Base-by-base conservation (phyloP, 371 early-diverging fungal species). In the Apophysomyces elegans region DNA sequence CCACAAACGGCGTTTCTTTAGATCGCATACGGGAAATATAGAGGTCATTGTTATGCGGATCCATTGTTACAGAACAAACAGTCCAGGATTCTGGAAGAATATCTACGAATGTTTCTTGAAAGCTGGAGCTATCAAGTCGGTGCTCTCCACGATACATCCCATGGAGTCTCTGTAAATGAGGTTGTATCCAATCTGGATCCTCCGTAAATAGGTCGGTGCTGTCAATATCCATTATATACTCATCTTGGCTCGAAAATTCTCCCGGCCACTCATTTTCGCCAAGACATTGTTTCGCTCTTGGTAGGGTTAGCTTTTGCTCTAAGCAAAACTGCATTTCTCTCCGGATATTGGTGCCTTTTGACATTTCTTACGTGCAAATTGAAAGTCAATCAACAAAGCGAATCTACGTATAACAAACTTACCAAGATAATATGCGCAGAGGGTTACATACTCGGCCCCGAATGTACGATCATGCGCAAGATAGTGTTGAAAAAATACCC, bases 31-130 rank as follows among this genome's bases (percentile, higher is more conserved):
- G 88, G 11, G 87, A 84, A 3, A 92, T 71, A 67, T 89, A 90
- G 32, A 96, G 64, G 5, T 86, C 83, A 26, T 88, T 76, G n/a
- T 80, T 74, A 12, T 78, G 71, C 0, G 77, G 65, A 65, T 96
- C 93, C 56, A 94, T 74, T 0, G 91, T 87, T 8, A 96, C 59
- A 0, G 91, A 91, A 39, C 91, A 90, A 0, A 91, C 92, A 0
- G 86, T 84, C 91, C 92, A 92, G 9, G 78, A 45, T 0, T 58
- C 21, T 9, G 94, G 94, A 8, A 95, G 65, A 5, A 78, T 78
- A 16, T 84, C 77, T 0, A 88, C 64, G 62, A 86, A 83, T 5
- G 83, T 77, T 0, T 62, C 41, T 59, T 77, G 81, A 54, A 90
- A 86, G 5, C 77, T 74, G 13, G 46, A 36, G 57, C 77, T 64